Evolutionary conservation across 1,139 yeast species (phyloP).

Genomic region (Zygosaccharomyces pseudobailii): DNA sequence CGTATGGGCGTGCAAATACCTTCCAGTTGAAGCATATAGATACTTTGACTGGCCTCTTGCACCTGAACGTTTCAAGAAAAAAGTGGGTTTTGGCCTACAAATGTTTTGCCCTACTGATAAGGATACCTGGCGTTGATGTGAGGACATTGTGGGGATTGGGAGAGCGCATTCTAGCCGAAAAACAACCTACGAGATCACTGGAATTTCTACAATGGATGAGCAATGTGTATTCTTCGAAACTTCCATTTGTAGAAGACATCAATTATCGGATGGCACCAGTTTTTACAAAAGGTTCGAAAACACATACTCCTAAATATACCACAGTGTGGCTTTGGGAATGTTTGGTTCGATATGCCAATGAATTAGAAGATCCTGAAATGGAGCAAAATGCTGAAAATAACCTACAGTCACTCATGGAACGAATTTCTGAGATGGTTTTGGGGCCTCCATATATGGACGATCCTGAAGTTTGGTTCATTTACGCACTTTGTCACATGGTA

Average conservation of each 20-base stretch:
- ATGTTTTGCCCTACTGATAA: slow-evolving; percentile 45
- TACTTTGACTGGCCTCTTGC: slow-evolving; percentile 33
- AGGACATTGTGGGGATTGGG: slow-evolving; percentile 59
- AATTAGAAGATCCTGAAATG: slow-evolving; percentile 6
- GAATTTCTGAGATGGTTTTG: slow-evolving; percentile 26
- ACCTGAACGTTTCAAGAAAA: slow-evolving; percentile 39
- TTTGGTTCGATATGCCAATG: slow-evolving; percentile 14
- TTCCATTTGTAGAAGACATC: slow-evolving; percentile 21
- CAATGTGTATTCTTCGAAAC: slow-evolving; percentile 25
- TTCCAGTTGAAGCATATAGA: slow-evolving; percentile 26
- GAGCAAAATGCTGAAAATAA: slow-evolving; percentile 3
- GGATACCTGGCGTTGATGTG: slow-evolving; percentile 48
- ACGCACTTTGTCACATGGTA: slow-evolving; percentile 26
- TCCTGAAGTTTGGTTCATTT: slow-evolving; percentile 31
- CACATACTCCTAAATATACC: slow-evolving; percentile 36
- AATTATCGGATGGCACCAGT: slow-evolving; percentile 31
- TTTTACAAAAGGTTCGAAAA: slow-evolving; percentile 37
- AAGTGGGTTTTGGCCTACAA: slow-evolving; percentile 56
- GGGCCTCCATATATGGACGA: slow-evolving; percentile 34
- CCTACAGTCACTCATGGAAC: slow-evolving; percentile 23
- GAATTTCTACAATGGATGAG: slow-evolving; percentile 33
- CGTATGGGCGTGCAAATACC: slow-evolving; percentile 9
- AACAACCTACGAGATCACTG: slow-evolving; percentile 15
- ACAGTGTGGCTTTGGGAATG: slow-evolving; percentile 37
- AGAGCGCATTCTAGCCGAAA: slow-evolving; percentile 38